phyloP scores from a whole-genome alignment of 1,139 yeast genomes.

The Zhuliangozyma blackwelliae region DNA sequence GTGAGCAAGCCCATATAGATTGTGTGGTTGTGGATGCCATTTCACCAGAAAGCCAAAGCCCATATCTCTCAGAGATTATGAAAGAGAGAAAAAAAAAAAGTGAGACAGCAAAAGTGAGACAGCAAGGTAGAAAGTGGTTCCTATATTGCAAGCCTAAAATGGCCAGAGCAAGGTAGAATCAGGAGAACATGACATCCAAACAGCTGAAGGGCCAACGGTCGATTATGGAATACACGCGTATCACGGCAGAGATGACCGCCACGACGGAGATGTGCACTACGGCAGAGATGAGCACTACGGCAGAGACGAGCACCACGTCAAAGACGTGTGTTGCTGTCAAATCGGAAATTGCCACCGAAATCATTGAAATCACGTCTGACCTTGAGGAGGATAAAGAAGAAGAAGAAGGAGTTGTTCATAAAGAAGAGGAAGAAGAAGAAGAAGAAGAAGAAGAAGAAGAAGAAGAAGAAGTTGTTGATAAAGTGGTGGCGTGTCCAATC shows the following conservation, averaged over 20 bases:
- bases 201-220: conserved; percentile 2
- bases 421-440: background rate
- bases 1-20: conserved; percentile 88
- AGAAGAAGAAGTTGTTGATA: background rate
- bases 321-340: too few relatives aligned
- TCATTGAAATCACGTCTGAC: too few relatives aligned
- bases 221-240: too few relatives aligned
- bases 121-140: background rate
- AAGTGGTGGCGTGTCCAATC: conserved; percentile 15
- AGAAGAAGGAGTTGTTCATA: background rate
- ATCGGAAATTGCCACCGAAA: too few relatives aligned
- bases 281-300: too few relatives aligned
- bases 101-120: background rate
- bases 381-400: background rate
- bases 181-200: too few relatives aligned
- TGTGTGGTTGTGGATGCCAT: background rate
- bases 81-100: conserved; percentile 1
- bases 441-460: background rate
- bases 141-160: too few relatives aligned
- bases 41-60: background rate
- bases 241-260: too few relatives aligned
- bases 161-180: too few relatives aligned
- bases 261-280: too few relatives aligned
- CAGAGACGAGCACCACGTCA: too few relatives aligned
- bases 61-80: background rate